Base-by-base conservation (phyloP, 2,329 filamentous ascomycete species). In the Paraphaeosphaeria minitans region DNA sequence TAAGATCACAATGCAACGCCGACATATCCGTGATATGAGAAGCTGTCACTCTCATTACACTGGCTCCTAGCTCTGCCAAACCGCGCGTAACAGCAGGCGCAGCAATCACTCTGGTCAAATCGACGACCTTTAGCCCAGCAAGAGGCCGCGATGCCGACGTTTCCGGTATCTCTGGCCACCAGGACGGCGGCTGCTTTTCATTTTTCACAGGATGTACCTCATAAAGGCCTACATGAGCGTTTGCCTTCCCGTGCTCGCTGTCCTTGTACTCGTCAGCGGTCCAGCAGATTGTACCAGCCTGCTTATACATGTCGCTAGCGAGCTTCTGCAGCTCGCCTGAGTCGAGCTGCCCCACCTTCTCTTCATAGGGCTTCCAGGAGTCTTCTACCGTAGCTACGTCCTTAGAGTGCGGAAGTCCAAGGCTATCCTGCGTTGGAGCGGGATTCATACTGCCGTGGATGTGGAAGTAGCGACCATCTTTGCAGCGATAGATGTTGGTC, bases 91-190 rank as follows among this genome's bases (percentile, higher is more conserved):
- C 75, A 3, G 77, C 69, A 1, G 82, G 82, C 0, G 76, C 82
- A 7, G 82, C 82, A 59, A 84, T 83, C 33, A 83, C 74, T 3
- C 82, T 72, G 8, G 78, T 78, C 4, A 83, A 64, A 56, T 86
- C 84, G 9, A 86, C 69, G 1, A 86, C 79, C 50, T 81, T 82
- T 39, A 84, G 68, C 0, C 82, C 81, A 1, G 78, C 79, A 0
- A 84, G 77, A 0, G 81, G 81, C 13, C 80, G 66, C 21, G 68
- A 63, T 0, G 75, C 58, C 5, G 75, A 75, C 0, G 78, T 73
- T 0, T 68, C 65, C 0, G 61, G 50, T 4, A 49, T 56, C 9
- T 75, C 66, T 4, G 76, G 75, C 81, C 81, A 83, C 80, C 80
- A 82, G 43, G 71, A 65, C 0, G 76, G 65, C 0, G 70, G 60